Evolutionary conservation across 805 yeast genomes (phyloP).

Genomic region (Candida sanyiensis): DNA sequence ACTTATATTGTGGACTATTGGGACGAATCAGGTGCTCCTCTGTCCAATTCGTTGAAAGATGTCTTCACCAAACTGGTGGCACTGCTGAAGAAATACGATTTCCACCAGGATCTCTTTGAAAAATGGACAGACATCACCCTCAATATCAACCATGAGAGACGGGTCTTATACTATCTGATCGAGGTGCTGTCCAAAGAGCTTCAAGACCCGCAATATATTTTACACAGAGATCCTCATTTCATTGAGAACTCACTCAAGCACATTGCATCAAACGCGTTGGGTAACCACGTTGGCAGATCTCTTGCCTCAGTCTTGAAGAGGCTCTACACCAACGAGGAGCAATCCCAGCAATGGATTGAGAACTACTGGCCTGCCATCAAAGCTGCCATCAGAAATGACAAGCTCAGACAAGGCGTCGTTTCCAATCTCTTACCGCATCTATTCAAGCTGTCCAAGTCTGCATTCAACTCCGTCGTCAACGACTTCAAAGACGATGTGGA

Average conservation of each 20-base stretch:
- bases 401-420: slow-evolving; percentile 39
- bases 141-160: slow-evolving; percentile 41
- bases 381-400: slow-evolving; percentile 10
- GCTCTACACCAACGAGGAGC: slow-evolving; percentile 28
- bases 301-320: slow-evolving; percentile 36
- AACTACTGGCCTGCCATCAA: slow-evolving; percentile 22
- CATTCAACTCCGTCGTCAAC: slow-evolving; percentile 36
- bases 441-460: slow-evolving; percentile 45
- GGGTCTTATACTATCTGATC: slow-evolving; percentile 56
- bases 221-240: slow-evolving; percentile 41
- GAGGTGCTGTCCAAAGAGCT: slow-evolving; percentile 50
- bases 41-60: slow-evolving; percentile 63
- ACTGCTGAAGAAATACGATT: slow-evolving; percentile 30
- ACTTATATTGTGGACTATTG: slow-evolving; percentile 60
- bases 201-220: slow-evolving; percentile 34
- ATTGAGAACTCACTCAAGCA: slow-evolving; percentile 40
- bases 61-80: slow-evolving; percentile 49
- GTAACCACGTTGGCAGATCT: slow-evolving; percentile 62
- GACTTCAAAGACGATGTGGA: slow-evolving; percentile 28
- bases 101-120: slow-evolving; percentile 25
- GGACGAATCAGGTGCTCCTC: slow-evolving; percentile 64
- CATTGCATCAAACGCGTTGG: slow-evolving; percentile 54
- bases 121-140: slow-evolving; percentile 45
- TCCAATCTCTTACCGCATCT: slow-evolving; percentile 58
- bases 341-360: slow-evolving; percentile 20